Percentiles rank a stretch among this genome's conserved stretches.
These are phyloP conservation scores for Alternaria rosae DNA, from an alignment of 2,329 filamentous ascomycete genomes.

Conservation along the genomic window DNA sequence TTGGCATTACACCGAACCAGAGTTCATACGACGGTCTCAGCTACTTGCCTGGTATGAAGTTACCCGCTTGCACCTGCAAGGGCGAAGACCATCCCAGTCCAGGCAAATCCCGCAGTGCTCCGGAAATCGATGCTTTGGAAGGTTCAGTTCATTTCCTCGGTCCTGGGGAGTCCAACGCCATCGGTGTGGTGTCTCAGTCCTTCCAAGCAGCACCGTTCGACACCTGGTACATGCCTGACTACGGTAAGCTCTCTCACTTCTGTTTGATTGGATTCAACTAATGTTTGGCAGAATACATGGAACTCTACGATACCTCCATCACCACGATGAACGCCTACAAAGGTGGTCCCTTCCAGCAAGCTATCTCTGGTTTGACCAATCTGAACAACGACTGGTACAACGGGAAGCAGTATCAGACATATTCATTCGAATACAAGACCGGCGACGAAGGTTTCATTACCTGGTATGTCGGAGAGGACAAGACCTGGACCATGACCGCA, in stretches of 20 bases:
- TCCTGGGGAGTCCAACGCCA: slow-evolving; percentile 57
- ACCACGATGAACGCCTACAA: slow-evolving; percentile 63
- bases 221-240: slow-evolving; percentile 71
- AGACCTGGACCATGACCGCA: slow-evolving; percentile 69
- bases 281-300: slow-evolving; percentile 62
- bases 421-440: slow-evolving; percentile 63
- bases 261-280: slow-evolving; percentile 6
- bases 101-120: slow-evolving; percentile 70
- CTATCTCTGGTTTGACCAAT: slow-evolving; percentile 61
- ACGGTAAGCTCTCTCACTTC: slow-evolving; percentile 36
- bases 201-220: slow-evolving; percentile 75
- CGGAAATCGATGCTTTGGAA: slow-evolving; percentile 77
- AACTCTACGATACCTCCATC: slow-evolving; percentile 67
- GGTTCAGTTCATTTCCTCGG: slow-evolving; percentile 66
- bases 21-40: slow-evolving; percentile 72
- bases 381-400: slow-evolving; percentile 67
- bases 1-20: slow-evolving; percentile 75
- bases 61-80: slow-evolving; percentile 72
- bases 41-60: slow-evolving; percentile 72
- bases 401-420: slow-evolving; percentile 62
- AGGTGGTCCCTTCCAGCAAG: slow-evolving; percentile 64
- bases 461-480: slow-evolving; percentile 72
- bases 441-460: slow-evolving; percentile 67
- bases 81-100: slow-evolving; percentile 70
- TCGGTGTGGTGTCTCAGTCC: slow-evolving; percentile 71